Conservation (phyloP, 106 monocot species). For the Allium cepa region DNA sequence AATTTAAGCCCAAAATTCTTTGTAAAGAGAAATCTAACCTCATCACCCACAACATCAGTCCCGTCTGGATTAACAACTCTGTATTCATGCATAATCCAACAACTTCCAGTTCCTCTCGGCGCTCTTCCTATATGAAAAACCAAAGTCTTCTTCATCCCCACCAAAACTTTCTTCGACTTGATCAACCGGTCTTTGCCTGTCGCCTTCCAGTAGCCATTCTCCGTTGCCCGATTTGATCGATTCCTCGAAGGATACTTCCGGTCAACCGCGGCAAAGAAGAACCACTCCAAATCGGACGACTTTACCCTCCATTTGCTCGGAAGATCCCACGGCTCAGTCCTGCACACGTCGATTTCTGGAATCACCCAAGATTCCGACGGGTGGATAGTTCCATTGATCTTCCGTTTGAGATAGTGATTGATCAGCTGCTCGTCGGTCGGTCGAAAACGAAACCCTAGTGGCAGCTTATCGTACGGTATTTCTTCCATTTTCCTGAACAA, state of each 20-base stretch:
- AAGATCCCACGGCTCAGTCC: constrained; percentile 21
- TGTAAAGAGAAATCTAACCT: constrained; percentile 14
- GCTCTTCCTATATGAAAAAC: constrained; percentile 67
- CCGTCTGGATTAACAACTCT: constrained; percentile 37
- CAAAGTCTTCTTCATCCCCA: constrained; percentile 78
- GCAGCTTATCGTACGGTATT: constrained; percentile 8
- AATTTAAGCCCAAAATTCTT: too few relatives aligned
- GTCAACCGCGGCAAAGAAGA: constrained; percentile 35
- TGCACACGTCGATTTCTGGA: constrained; percentile 23
- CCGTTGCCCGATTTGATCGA: constrained; percentile 58
- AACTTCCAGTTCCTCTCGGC: constrained; percentile 45
- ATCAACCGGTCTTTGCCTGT: constrained; percentile 71
- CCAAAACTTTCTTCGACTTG: constrained; percentile 2
- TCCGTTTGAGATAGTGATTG: constrained; percentile 20
- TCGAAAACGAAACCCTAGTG: constrained; percentile 19
- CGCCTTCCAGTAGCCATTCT: constrained; percentile 84
- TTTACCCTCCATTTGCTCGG: constrained; percentile 25
- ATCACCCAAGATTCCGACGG: constrained; percentile 4
- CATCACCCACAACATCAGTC: constrained; percentile 16
- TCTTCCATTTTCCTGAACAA: background rate
- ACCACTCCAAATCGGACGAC: constrained; percentile 38
- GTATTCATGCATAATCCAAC: constrained; percentile 84
- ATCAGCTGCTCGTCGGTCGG: constrained; percentile 22
- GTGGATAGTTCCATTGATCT: constrained; percentile 13
- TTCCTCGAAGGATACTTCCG: constrained; percentile 31